Conservation (phyloP, 192 early-diverging fungal genomes). For the Rhizophagus sp. region DNA sequence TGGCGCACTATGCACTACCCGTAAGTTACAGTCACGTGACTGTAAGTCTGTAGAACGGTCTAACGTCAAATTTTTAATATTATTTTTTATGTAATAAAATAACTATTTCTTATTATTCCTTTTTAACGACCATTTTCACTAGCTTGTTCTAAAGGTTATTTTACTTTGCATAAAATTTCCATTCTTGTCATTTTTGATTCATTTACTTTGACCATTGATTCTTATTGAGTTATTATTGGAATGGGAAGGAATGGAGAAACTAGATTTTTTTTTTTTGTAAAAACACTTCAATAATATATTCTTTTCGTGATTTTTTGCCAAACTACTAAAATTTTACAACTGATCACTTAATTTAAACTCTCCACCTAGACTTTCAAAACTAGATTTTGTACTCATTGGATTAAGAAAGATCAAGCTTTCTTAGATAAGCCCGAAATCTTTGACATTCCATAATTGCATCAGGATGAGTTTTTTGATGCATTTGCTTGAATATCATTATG, state of each 20-base stretch:
- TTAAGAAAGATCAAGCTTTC: background rate
- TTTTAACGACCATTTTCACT: background rate
- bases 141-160: background rate
- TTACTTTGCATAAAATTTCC: background rate
- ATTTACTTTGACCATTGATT: too few relatives aligned
- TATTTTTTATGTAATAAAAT: too few relatives aligned
- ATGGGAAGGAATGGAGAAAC: background rate
- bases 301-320: too few relatives aligned
- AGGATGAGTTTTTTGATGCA: too few relatives aligned
- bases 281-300: background rate
- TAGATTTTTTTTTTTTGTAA: background rate
- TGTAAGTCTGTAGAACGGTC: rapidly evolving
- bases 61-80: too few relatives aligned
- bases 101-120: too few relatives aligned
- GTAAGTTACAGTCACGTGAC: rapidly evolving
- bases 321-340: too few relatives aligned
- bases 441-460: background rate
- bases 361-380: too few relatives aligned
- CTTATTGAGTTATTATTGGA: background rate
- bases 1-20: rapidly evolving
- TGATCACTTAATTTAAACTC: too few relatives aligned
- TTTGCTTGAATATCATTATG: too few relatives aligned
- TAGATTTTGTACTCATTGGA: too few relatives aligned
- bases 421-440: background rate
- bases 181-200: too few relatives aligned